Evolutionary conservation across 768 basidiomycete genomes (phyloP).

Genomic region (Amanita subjunquillea): DNA sequence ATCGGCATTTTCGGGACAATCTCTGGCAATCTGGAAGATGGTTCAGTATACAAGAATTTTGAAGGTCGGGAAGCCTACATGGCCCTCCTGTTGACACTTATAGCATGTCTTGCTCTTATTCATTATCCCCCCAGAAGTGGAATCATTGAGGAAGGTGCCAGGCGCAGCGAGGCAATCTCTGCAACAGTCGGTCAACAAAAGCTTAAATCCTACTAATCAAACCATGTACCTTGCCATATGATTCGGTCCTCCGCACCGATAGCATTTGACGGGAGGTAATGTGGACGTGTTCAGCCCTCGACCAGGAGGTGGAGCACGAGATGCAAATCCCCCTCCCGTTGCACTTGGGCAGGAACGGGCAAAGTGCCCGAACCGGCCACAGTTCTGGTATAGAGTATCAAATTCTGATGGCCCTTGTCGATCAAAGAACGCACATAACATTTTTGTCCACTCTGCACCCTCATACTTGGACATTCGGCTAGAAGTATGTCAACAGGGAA

Average conservation of each 20-base stretch:
- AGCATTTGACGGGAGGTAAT: slow-evolving; percentile 79
- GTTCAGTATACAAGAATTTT: background rate
- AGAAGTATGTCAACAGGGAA: slow-evolving; percentile 2
- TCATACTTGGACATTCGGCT: slow-evolving; percentile 78
- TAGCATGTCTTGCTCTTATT: slow-evolving; percentile 77
- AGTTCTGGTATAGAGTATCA: slow-evolving; percentile 37
- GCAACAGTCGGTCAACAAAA: background rate
- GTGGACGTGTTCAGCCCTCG: slow-evolving; percentile 67
- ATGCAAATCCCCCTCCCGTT: slow-evolving; percentile 38
- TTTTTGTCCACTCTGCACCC: slow-evolving; percentile 63
- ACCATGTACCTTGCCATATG: slow-evolving; percentile 62
- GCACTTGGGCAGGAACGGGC: slow-evolving; percentile 61
- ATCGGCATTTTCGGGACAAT: slow-evolving; percentile 49
- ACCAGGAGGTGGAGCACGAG: slow-evolving; percentile 66
- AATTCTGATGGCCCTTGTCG: background rate
- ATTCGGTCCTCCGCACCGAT: slow-evolving; percentile 83
- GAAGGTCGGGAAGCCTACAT: slow-evolving; percentile 38
- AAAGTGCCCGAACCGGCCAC: slow-evolving; percentile 76
- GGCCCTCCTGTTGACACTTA: slow-evolving; percentile 82
- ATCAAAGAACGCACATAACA: slow-evolving; percentile 56
- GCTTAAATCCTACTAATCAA: slow-evolving; percentile 1
- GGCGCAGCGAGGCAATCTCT: slow-evolving; percentile 76
- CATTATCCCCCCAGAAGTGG: slow-evolving; percentile 31
- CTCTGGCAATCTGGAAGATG: slow-evolving; percentile 45
- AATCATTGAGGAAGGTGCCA: slow-evolving; percentile 39